phyloP scores from a whole-genome alignment of 2,329 filamentous ascomycete species.

The Fusarium beomiforme region DNA sequence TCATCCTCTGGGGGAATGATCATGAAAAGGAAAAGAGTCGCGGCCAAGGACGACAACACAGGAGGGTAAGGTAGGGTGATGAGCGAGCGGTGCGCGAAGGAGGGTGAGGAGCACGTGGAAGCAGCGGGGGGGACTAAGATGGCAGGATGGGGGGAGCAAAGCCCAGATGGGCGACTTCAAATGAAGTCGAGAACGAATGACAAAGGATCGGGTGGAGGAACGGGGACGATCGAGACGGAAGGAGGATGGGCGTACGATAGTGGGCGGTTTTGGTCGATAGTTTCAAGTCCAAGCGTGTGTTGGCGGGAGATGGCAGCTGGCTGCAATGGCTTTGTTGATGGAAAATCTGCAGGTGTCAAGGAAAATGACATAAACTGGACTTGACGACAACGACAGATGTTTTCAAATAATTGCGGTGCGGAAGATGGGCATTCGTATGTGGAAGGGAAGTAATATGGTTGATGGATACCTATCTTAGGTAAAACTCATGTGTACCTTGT shows the following conservation, averaged over 20 bases:
- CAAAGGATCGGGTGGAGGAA: slow-evolving; percentile 19
- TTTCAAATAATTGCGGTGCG: slow-evolving; percentile 1
- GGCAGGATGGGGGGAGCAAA: slow-evolving; percentile 24
- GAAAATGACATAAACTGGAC: slow-evolving; percentile 2
- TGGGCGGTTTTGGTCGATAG: slow-evolving; percentile 14
- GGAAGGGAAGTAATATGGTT: slow-evolving; percentile 4
- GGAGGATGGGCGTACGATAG: slow-evolving; percentile 19
- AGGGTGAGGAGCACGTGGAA: slow-evolving; percentile 40
- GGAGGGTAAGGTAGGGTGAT: slow-evolving; percentile 9
- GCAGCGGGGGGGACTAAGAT: slow-evolving; percentile 28
- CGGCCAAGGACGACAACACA: slow-evolving; percentile 24
- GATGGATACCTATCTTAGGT: slow-evolving; percentile 7
- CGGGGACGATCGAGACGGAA: slow-evolving; percentile 24
- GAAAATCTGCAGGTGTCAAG: not conserved
- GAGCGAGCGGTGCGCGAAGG: slow-evolving; percentile 30
- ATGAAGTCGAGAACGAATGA: slow-evolving; percentile 31
- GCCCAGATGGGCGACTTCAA: slow-evolving; percentile 17
- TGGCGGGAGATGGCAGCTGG: slow-evolving; percentile 8
- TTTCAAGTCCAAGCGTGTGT: slow-evolving; percentile 18
- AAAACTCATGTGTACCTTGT: slow-evolving; percentile 14
- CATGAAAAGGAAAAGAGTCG: slow-evolving; percentile 41
- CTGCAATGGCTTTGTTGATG: not conserved
- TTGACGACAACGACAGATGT: slow-evolving; percentile 7
- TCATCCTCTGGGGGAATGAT: slow-evolving; percentile 44
- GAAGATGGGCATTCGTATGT: not conserved